phyloP scores from a whole-genome alignment of 768 basidiomycete genomes.

The Tephrocybe sp. region DNA sequence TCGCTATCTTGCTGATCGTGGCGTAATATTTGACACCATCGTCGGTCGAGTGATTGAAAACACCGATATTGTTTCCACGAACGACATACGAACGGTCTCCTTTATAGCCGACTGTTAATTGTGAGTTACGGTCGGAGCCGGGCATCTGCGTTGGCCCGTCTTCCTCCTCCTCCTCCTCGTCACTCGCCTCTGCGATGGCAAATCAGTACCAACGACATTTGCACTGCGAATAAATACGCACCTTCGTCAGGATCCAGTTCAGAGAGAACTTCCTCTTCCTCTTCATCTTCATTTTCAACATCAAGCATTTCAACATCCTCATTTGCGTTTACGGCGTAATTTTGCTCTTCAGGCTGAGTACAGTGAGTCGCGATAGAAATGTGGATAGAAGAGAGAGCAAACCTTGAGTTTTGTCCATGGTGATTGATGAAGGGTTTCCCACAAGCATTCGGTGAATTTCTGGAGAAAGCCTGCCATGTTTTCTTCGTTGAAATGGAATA shows the following conservation, averaged over 20 bases:
- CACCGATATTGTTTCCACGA: conserved; percentile 88
- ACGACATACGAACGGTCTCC: conserved; percentile 93
- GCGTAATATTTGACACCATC: conserved; percentile 80
- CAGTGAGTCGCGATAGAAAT: neutral
- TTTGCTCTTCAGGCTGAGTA: conserved; percentile 75
- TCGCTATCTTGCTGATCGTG: conserved; percentile 80
- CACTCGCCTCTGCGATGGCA: conserved; percentile 35
- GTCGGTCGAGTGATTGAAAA: conserved; percentile 73
- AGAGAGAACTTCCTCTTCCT: conserved; percentile 72
- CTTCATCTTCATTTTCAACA: conserved; percentile 68
- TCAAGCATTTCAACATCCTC: conserved; percentile 92
- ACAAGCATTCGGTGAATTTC: conserved; percentile 67
- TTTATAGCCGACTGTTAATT: conserved; percentile 92
- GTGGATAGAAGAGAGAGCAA: conserved; percentile 9
- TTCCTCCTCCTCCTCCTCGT: conserved; percentile 43
- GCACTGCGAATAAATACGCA: conserved; percentile 20
- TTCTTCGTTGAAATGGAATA: conserved; percentile 65
- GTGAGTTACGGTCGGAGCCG: conserved; percentile 75
- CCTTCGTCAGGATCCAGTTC: conserved; percentile 68
- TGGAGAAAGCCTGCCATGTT: conserved; percentile 58
- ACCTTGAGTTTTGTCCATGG: conserved; percentile 85
- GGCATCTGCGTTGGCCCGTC: conserved; percentile 37
- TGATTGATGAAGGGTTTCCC: conserved; percentile 74
- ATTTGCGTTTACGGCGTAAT: conserved; percentile 73
- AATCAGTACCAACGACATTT: neutral